Base-by-base conservation (phyloP, 495 filamentous ascomycete genomes). In the Xanthoparmelia taractica region DNA sequence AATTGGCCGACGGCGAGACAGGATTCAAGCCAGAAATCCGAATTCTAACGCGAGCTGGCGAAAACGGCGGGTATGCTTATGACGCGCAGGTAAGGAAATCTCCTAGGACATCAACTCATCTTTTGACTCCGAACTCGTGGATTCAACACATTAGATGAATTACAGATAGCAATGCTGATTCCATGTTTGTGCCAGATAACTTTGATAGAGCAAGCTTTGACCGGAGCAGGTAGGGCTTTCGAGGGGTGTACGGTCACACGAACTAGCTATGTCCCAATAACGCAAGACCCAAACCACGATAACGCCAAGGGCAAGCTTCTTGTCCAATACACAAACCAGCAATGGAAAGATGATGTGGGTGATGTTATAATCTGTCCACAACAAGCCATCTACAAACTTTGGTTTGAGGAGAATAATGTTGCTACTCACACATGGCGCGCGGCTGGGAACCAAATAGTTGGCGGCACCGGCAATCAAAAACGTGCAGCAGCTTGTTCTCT, bases 371-470 rank as follows among this genome's bases (percentile, higher is more conserved):
- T 33, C 29, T 57, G 54, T n/a, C 54, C 54, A 31, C 54, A 57
- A 37, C 29, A 33, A 57, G 54, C 54, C n/a, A 57, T 57, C 54
- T 57, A 57, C 54, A 33, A 37, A 57, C 5, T 57, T 8, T 31
- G 54, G 54, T 57, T 57, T 23, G 54, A 57, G 54, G 54, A 31
- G 4, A 37, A 57, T 15, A 57, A 57, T 17, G 34, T 57, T 33
- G 5, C 20, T 17, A n/a, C 11, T n/a, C 54, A 57, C 20, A 37
- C 29, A 37, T 57, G 54, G 54, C 54, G 23, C 11, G 54, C 54
- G 2, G 54, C 54, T n/a, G 54, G 54, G 4, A n/a, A 57, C 23
- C 54, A 57, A 20, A 57, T 57, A 18, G 54, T n/a, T 57, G 23
- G 38, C 38, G 38, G 38, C 38, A 40, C 54, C 3, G 54, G 54